Base-by-base conservation (phyloP, 768 basidiomycete genomes). In the Tulasnella sp. region DNA sequence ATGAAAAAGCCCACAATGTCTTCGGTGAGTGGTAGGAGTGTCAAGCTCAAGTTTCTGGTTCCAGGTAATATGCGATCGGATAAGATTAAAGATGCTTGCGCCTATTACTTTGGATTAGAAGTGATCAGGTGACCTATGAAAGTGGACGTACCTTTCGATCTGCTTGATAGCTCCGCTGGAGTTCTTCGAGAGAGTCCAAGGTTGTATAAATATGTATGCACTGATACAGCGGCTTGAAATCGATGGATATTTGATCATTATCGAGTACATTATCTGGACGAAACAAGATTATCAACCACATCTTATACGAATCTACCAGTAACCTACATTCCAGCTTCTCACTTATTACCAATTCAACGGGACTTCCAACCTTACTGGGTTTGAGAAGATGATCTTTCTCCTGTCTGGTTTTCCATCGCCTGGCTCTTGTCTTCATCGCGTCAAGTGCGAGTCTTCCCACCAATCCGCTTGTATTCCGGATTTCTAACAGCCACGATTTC, bases 1-100 rank as follows among this genome's bases (percentile, higher is more conserved):
- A 99, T 90, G 68, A 98, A 99, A 66, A 95, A 99, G 0, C 95
- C 95, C 32, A 90, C 83, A 56, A 98, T 86, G 65, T 96, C 89
- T 63, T 93, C 84, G 22, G 87, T 83, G 19, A 98, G 70, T n/a
- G 75, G 63, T 1, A 81, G 72, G 4, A 98, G 74, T 3, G 81
- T 74, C 2, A 72, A 42, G n/a, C 40, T 28, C 6, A 51, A 34
- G 40, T 40, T 31, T 29, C n/a, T 28, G 25, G 37, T 12, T 4
- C 53, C 45, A 15, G 55, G 32, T 15, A 58, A 52, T 27, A 54
- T 45, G 29, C 44, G 35, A 37, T 29, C 89, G 59, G 27, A 90
- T 25, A 99, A 76, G 63, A 98, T 95, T 7, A 99, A 76, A 57
- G 86, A 85, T 2, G 95, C 93, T 84, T 99, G 95, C 0, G 91